Percentiles rank a stretch among this genome's conserved stretches.
These are phyloP conservation scores for Trichoderma sp. DNA, from an alignment of 2,329 filamentous ascomycete species.

Conservation along the genomic window DNA sequence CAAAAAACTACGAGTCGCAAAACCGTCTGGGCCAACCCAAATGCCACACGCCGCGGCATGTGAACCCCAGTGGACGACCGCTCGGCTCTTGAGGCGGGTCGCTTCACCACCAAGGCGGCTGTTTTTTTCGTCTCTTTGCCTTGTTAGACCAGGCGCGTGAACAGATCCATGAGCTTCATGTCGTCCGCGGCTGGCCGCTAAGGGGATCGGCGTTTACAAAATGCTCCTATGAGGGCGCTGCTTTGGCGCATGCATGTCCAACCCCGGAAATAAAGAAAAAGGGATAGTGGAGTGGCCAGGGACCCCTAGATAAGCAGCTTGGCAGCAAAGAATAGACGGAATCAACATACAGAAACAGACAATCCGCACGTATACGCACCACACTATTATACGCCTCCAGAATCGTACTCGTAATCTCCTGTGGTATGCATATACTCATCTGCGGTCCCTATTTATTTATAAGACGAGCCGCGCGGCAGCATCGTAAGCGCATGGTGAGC, in stretches of 20 bases:
- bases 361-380: not conserved
- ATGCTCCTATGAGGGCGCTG: conserved; percentile 1
- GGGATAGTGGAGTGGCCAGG: not conserved
- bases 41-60: conserved; percentile 6
- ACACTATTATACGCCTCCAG: not conserved
- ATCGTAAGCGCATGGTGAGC: not conserved
- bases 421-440: not conserved
- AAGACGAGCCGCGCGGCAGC: not conserved
- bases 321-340: too few relatives aligned
- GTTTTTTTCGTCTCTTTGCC: not conserved
- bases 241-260: conserved; percentile 4
- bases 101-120: not conserved
- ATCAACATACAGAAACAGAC: not conserved
- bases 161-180: not conserved
- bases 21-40: conserved; percentile 13
- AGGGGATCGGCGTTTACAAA: not conserved
- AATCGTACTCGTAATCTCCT: not conserved
- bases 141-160: not conserved
- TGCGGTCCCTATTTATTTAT: not conserved
- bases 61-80: not conserved
- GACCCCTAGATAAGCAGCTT: not conserved
- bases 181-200: not conserved
- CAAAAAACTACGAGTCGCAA: not conserved
- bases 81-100: not conserved
- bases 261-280: not conserved